Evolutionary conservation across 495 filamentous ascomycete genomes (phyloP), one percentile per base, ranked within the genome.

Genomic region (Lophium mytilinum): DNA sequence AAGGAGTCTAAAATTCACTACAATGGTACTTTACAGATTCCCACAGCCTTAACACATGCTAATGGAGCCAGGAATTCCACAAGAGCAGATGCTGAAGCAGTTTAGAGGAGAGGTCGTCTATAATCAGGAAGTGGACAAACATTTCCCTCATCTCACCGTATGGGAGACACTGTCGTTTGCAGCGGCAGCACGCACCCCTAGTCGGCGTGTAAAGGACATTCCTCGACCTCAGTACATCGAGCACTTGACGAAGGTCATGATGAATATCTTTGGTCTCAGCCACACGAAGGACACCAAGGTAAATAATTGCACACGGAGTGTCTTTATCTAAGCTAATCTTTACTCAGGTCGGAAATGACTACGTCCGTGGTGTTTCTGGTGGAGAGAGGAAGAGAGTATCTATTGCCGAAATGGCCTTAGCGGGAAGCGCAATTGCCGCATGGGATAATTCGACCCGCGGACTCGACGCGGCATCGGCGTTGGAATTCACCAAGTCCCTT

Each of bases 371-470:
- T 24, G 68, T 69, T 18, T 43, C 18, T 34, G 68, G 66, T n/a
- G 68, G 68, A 5, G 68, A 70, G 53, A 40, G 67, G 18, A 70
- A 30, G 56, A 58, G 67, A 45, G 67, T 69, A 12, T 50, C 64
- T 1, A 70, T 70, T 52, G 65, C 68, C 9, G 68, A 70, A 42
- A 62, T 64, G 2, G 52, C 57, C 2, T 37, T 70, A 21, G 53
- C 43, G 14, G 54, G 55, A 2, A 41, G 39, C 39, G 12, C 39
- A 1, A 41, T 41, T 33, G 59, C 64, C 1, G 62, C 68, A n/a
- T 70, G 68, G 68, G 68, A 70, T 55, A 70, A 70, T 36, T 56
- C 40, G 3, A 70, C 68, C 3, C 49, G 67, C 40, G 68, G 68
- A 36, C 57, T 70, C 3, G 68, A 70, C 56, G 53, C 46, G 41